Evolutionary conservation across 2,329 filamentous ascomycete genomes (phyloP).

Genomic region (Calycina marina): DNA sequence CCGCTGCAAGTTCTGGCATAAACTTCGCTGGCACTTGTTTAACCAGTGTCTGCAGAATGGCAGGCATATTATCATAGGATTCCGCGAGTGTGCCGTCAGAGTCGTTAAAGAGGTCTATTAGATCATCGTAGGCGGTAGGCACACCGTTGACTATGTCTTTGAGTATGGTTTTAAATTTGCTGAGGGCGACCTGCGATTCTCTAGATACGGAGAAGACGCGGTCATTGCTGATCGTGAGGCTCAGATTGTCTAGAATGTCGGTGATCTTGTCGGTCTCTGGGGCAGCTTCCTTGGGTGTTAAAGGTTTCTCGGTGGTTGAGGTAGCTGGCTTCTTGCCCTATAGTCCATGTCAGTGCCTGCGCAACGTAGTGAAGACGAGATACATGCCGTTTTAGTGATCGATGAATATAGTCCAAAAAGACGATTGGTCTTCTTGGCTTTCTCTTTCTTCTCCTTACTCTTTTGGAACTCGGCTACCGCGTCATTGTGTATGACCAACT

Average conservation of each 20-base stretch:
- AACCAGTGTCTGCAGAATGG: constrained; percentile 72
- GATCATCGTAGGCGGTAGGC: constrained; percentile 82
- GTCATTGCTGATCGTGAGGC: constrained; percentile 73
- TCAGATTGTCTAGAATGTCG: constrained; percentile 68
- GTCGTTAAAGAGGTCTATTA: constrained; percentile 49
- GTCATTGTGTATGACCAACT: constrained; percentile 24
- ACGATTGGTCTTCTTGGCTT: constrained; percentile 24
- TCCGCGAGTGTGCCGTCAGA: constrained; percentile 43
- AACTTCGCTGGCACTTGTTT: constrained; percentile 73
- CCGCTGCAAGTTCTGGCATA: constrained; percentile 72
- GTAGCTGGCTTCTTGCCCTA: constrained; percentile 23
- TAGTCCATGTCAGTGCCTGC: no score
- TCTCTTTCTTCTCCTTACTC: constrained; percentile 17
- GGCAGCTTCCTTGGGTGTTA: constrained; percentile 24
- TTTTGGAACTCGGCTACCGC: constrained; percentile 12
- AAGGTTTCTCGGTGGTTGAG: constrained; percentile 25
- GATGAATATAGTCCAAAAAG: constrained; percentile 25
- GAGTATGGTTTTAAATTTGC: constrained; percentile 76
- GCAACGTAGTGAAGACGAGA: no score
- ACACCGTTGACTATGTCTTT: constrained; percentile 87
- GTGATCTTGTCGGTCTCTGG: constrained; percentile 59
- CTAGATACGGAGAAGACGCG: constrained; percentile 71
- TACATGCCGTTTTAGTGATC: constrained; percentile 15
- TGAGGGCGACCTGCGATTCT: constrained; percentile 69
- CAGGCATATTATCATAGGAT: constrained; percentile 54